These are phyloP conservation scores for Nicotiana attenuata DNA, from an alignment of 257 asterid species.

Conservation along the genomic window DNA sequence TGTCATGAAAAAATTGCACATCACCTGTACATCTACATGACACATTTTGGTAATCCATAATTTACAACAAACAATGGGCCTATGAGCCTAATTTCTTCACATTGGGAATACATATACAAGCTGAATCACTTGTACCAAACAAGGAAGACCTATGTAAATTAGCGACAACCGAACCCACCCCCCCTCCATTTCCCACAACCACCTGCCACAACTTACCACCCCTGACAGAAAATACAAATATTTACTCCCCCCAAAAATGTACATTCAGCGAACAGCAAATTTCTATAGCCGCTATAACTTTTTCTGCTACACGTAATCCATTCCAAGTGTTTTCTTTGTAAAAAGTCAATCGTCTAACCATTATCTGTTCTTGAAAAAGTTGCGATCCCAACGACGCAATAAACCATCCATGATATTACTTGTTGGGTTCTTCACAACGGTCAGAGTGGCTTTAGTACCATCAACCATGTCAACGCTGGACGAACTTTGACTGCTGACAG, in stretches of 20 bases:
- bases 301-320: not conserved
- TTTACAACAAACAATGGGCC: slow-evolving; percentile 6
- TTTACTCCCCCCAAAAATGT: slow-evolving; percentile 8
- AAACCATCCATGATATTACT: slow-evolving; percentile 65
- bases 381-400: slow-evolving; percentile 83
- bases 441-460: slow-evolving; percentile 58
- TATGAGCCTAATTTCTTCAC: not conserved
- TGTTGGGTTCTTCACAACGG: slow-evolving; percentile 63
- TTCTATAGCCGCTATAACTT: not conserved
- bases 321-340: not conserved
- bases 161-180: not conserved
- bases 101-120: not conserved
- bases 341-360: not conserved
- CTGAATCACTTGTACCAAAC: not conserved
- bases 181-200: not conserved
- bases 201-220: not conserved
- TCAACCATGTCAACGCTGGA: slow-evolving; percentile 40
- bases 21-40: slow-evolving; percentile 4
- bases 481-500: slow-evolving; percentile 25
- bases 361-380: slow-evolving; percentile 65
- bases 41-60: slow-evolving; percentile 8
- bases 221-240: slow-evolving; percentile 3
- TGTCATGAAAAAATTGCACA: not conserved
- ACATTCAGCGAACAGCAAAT: slow-evolving; percentile 6
- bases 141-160: slow-evolving; percentile 2